phyloP scores from a whole-genome alignment of 768 basidiomycete genomes.

The Sarcodon aspratus region DNA sequence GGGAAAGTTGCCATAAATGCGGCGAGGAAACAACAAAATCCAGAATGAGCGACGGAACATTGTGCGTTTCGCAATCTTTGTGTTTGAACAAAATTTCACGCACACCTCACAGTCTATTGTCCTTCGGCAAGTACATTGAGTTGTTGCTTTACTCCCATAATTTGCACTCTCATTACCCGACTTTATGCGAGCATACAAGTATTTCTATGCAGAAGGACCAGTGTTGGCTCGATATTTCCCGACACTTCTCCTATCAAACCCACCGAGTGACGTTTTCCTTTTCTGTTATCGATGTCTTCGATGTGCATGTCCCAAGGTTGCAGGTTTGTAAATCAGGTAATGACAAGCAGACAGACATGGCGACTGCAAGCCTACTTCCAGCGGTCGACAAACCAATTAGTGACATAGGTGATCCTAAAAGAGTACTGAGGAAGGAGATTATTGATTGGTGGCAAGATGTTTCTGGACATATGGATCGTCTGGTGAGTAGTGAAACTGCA shows the following conservation, averaged over 20 bases:
- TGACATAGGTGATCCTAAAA: conserved; percentile 30
- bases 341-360: too few relatives aligned
- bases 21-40: conserved; percentile 10
- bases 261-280: conserved; percentile 32
- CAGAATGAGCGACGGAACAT: conserved; percentile 18
- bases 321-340: conserved; percentile 28
- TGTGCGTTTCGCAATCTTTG: conserved; percentile 6
- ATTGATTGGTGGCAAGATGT: conserved; percentile 57
- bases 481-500: conserved; percentile 27
- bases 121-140: conserved; percentile 18
- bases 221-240: conserved; percentile 24
- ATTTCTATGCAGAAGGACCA: conserved; percentile 8
- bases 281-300: conserved; percentile 39
- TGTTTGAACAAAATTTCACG: not conserved
- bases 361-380: conserved; percentile 1
- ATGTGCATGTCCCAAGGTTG: conserved; percentile 46
- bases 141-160: conserved; percentile 15
- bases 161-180: conserved; percentile 5
- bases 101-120: conserved; percentile 11
- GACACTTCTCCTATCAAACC: conserved; percentile 27
- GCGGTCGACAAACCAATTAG: conserved; percentile 1
- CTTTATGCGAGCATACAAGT: conserved; percentile 15
- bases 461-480: conserved; percentile 44
- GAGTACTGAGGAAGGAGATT: conserved; percentile 45
- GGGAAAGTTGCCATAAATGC: conserved; percentile 18